A percentile compares a stretch with the other conserved stretches of the same genome.
These are phyloP conservation scores for Aspergillus fijiensis DNA, from an alignment of 2,329 filamentous ascomycete species.

Conservation along the genomic window DNA sequence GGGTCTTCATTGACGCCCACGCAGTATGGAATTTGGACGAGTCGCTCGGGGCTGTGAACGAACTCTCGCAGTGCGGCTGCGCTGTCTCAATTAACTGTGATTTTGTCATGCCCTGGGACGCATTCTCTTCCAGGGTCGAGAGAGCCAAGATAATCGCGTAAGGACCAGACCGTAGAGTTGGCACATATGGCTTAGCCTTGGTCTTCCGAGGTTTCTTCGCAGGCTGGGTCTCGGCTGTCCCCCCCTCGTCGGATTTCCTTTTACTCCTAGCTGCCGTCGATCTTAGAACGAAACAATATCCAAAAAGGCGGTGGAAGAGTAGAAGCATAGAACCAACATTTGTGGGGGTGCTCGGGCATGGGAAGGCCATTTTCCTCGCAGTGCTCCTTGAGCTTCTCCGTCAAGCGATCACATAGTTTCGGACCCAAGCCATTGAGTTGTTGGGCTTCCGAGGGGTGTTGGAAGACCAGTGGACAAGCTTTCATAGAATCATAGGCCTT, in stretches of 20 bases:
- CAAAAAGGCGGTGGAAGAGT: background rate
- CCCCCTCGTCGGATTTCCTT: conserved; percentile 32
- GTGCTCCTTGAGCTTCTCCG: conserved; percentile 55
- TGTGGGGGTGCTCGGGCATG: conserved; percentile 61
- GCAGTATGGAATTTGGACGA: conserved; percentile 73
- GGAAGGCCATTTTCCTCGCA: conserved; percentile 67
- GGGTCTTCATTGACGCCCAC: conserved; percentile 79
- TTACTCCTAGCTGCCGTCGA: conserved; percentile 28
- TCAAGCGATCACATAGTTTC: conserved; percentile 68
- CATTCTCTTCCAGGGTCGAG: conserved; percentile 57
- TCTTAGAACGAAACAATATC: conserved; percentile 8
- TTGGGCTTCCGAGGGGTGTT: conserved; percentile 70
- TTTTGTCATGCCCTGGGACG: conserved; percentile 63
- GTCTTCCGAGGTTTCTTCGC: conserved; percentile 57
- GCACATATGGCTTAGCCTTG: conserved; percentile 69
- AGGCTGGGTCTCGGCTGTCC: conserved; percentile 34
- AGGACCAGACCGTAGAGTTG: conserved; percentile 67
- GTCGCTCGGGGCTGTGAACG: conserved; percentile 67
- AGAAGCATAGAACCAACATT: conserved; percentile 27
- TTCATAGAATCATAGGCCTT: conserved; percentile 76
- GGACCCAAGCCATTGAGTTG: conserved; percentile 72
- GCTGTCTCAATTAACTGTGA: conserved; percentile 66
- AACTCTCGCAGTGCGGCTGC: conserved; percentile 70
- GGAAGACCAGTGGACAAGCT: conserved; percentile 67
- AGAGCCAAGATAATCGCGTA: conserved; percentile 72